A percentile compares a stretch with the other conserved stretches of the same genome.
phyloP scores from a whole-genome alignment of 108 stramenopile species.

The Skeletonema costatum region DNA sequence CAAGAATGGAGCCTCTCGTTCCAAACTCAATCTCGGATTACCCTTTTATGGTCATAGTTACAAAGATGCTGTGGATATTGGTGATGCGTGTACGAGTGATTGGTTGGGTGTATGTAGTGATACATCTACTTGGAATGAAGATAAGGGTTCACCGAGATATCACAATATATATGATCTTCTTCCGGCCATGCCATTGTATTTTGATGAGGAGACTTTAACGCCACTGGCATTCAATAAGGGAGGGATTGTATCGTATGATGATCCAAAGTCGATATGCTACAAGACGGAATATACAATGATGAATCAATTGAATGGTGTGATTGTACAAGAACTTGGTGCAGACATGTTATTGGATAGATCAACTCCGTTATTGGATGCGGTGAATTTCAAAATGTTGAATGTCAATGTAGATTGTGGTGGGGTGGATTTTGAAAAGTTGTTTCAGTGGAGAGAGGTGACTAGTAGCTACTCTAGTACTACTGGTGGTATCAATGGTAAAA shows the following conservation, averaged over 20 bases:
- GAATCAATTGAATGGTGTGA: constrained; percentile 15
- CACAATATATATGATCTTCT: constrained; percentile 17
- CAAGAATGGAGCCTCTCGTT: constrained; percentile 17
- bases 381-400: constrained; percentile 22
- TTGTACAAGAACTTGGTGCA: constrained; percentile 16
- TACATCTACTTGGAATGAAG: constrained; percentile 19
- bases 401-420: constrained; percentile 12
- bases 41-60: constrained; percentile 30
- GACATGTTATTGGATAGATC: constrained; percentile 24
- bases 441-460: constrained; percentile 4
- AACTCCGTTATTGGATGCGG: constrained; percentile 34
- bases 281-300: constrained; percentile 30
- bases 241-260: constrained; percentile 31
- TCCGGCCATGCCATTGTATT: background rate
- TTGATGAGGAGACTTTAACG: constrained; percentile 8
- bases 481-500: background rate
- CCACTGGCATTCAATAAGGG: constrained; percentile 7
- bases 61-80: constrained; percentile 17
- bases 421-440: constrained; percentile 12
- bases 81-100: constrained; percentile 9
- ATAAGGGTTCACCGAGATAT: constrained; percentile 31
- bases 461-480: background rate
- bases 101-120: constrained; percentile 32
- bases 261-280: constrained; percentile 26
- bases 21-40: constrained; percentile 36